Base-by-base conservation (phyloP, 352 stramenopile species). In the Stramenopiles sp. region DNA sequence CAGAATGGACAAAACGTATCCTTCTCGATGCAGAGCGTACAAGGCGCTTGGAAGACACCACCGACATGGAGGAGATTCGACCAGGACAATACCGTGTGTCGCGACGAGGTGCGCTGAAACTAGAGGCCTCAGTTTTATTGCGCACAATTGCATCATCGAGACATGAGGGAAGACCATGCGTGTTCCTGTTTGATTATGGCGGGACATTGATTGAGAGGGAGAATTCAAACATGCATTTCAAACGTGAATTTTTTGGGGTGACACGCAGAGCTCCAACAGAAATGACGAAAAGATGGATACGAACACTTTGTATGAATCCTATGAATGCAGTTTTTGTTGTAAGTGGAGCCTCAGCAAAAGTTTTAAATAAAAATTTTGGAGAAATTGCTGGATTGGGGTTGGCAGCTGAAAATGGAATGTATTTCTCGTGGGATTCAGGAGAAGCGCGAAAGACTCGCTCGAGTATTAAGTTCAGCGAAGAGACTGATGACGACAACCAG, bases 291-390 rank as follows among this genome's bases (percentile, higher is more conserved):
- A 87, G 96, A 8, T 91, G 94, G 0, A 81, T 99, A 78, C 85
- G 86, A 8, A 86, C 89, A 82, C 86, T 99, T 7, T 95, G 90
- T 44, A 83, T 88, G 33, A 94, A 99, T 82, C 90, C 91, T 25
- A 86, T 87, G 32, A 99, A 98, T 88, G 95, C 91, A 0, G 92
- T 99, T n/a, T 98, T 98, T 85, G 92, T 99, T n/a, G 92, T 98
- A 30, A 97, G 92, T 71, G 94, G 95, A 29, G 92, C 98, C 82
- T 95, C 91, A 0, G 88, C 92, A 76, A 86, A 90, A 80, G 95
- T 96, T 83, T 86, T 99, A 30, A 91, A 93, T 30, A 86, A 91
- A 8, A 92, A 93, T 0, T 86, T 99, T 67, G 94, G 94, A 7
- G 88, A 97, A 81, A 93, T 98, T 83, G 86, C 86, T n/a, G 90